Percentiles rank a stretch among this genome's conserved stretches.
These are phyloP conservation scores for Thalassiosira profunda DNA, from an alignment of 108 stramenopile species.

Conservation along the genomic window DNA sequence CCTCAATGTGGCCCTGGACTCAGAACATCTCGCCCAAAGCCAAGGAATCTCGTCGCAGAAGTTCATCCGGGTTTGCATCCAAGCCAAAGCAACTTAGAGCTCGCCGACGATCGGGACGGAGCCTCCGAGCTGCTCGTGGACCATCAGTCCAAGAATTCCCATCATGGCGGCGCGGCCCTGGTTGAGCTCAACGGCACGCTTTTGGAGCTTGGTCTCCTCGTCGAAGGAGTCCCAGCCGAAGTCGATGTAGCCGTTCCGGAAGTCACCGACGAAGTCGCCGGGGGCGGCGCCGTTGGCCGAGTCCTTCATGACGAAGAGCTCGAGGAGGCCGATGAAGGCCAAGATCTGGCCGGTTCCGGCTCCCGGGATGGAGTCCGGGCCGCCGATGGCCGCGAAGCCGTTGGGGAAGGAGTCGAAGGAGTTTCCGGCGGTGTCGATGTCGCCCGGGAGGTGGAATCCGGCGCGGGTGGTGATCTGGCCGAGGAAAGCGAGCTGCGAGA, in stretches of 20 bases:
- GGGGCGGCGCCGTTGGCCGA: slow-evolving; percentile 32
- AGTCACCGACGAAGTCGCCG: slow-evolving; percentile 67
- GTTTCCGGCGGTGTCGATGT: slow-evolving; percentile 57
- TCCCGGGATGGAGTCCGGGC: slow-evolving; percentile 29
- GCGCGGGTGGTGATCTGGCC: slow-evolving; percentile 81
- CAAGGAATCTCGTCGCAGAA: too few relatives aligned
- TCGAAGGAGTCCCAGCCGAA: slow-evolving; percentile 64
- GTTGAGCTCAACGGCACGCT: slow-evolving; percentile 72
- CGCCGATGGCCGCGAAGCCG: slow-evolving; percentile 50
- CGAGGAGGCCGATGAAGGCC: slow-evolving; percentile 27
- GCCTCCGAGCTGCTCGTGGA: slow-evolving; percentile 57
- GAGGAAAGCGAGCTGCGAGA: slow-evolving; percentile 88
- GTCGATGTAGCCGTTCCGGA: slow-evolving; percentile 73
- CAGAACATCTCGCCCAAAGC: too few relatives aligned
- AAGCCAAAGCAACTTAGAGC: not conserved
- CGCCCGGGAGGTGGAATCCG: slow-evolving; percentile 63
- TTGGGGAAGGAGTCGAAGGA: slow-evolving; percentile 65
- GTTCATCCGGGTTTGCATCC: too few relatives aligned
- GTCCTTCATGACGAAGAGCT: slow-evolving; percentile 40
- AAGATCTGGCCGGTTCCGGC: slow-evolving; percentile 24
- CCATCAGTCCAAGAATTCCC: slow-evolving; percentile 68
- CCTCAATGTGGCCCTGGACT: too few relatives aligned
- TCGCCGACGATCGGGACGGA: slow-evolving; percentile 13
- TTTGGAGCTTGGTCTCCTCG: slow-evolving; percentile 28
- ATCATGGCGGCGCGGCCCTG: slow-evolving; percentile 67